phyloP scores from a whole-genome alignment of 2,329 filamentous ascomycete species.

The Colletotrichum sansevieriae region DNA sequence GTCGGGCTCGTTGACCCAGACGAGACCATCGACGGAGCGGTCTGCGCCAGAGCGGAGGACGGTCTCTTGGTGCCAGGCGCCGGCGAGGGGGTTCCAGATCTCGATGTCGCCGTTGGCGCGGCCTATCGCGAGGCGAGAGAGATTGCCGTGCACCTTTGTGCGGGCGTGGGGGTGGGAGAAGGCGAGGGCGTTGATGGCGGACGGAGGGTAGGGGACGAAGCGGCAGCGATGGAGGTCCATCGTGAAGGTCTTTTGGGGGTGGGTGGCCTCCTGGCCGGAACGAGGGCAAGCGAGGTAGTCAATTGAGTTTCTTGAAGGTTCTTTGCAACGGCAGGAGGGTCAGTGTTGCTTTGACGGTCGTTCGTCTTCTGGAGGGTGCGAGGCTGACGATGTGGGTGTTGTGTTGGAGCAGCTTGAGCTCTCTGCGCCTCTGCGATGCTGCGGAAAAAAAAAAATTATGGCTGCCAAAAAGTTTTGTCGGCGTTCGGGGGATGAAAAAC shows the following conservation, averaged over 20 bases:
- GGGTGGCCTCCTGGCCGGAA: slow-evolving; percentile 30
- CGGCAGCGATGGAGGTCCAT: slow-evolving; percentile 99
- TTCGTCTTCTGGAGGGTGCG: background rate
- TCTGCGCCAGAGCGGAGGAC: slow-evolving; percentile 87
- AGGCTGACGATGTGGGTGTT: slow-evolving; percentile 26
- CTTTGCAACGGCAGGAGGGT: background rate
- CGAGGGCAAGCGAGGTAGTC: slow-evolving; percentile 22
- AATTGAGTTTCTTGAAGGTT: slow-evolving; percentile 9
- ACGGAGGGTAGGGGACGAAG: slow-evolving; percentile 92
- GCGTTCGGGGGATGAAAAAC: slow-evolving; percentile 40
- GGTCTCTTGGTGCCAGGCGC: slow-evolving; percentile 90
- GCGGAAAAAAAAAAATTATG: slow-evolving; percentile 32
- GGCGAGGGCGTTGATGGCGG: slow-evolving; percentile 92
- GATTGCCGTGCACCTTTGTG: slow-evolving; percentile 62
- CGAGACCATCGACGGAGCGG: slow-evolving; percentile 88
- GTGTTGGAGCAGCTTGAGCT: slow-evolving; percentile 14
- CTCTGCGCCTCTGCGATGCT: slow-evolving; percentile 4
- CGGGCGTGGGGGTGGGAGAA: slow-evolving; percentile 81
- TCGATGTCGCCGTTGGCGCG: slow-evolving; percentile 96
- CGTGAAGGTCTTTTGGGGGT: slow-evolving; percentile 15
- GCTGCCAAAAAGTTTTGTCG: slow-evolving; percentile 45
- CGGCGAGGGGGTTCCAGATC: slow-evolving; percentile 91
- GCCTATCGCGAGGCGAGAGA: slow-evolving; percentile 86
- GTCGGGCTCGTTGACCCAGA: slow-evolving; percentile 90
- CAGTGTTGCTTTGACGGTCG: background rate